Conservation (phyloP, 2,329 filamentous ascomycete genomes). For the Didymella sp. region DNA sequence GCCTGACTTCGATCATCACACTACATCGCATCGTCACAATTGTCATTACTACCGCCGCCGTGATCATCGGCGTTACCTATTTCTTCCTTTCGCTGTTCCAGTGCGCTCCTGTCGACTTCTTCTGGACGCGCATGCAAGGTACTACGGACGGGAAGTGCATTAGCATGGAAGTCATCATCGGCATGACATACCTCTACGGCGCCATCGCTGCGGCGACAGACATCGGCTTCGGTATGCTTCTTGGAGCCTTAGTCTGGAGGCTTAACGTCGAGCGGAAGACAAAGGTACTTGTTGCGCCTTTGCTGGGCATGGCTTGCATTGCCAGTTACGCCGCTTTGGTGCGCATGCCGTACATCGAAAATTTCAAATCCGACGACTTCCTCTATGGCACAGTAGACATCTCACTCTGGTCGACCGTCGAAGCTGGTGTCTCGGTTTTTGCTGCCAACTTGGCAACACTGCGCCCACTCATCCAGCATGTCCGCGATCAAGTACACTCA, state of each 20-base stretch:
- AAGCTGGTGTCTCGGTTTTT: conserved; percentile 21
- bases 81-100: conserved; percentile 59
- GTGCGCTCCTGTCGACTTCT: conserved; percentile 57
- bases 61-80: conserved; percentile 54
- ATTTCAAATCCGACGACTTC: conserved; percentile 26
- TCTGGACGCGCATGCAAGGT: conserved; percentile 50
- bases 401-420: conserved; percentile 28
- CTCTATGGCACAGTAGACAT: conserved; percentile 27
- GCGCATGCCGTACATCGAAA: conserved; percentile 24
- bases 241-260: conserved; percentile 58
- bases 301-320: conserved; percentile 21
- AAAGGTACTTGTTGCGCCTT: conserved; percentile 19
- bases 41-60: conserved; percentile 50
- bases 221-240: conserved; percentile 23
- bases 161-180: conserved; percentile 55
- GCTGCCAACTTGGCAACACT: conserved; percentile 27
- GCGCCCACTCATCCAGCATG: conserved; percentile 14
- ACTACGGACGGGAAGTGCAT: conserved; percentile 49
- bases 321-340: conserved; percentile 27
- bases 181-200: conserved; percentile 52
- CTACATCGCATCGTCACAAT: conserved; percentile 54
- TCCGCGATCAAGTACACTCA: background rate
- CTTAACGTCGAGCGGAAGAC: conserved; percentile 57
- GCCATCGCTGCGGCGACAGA: conserved; percentile 22
- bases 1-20: conserved; percentile 53